Percentiles rank a stretch among this genome's conserved stretches.
Conservation (phyloP, 1,284 basidiomycete genomes). For the Apiotrichum gracile region DNA sequence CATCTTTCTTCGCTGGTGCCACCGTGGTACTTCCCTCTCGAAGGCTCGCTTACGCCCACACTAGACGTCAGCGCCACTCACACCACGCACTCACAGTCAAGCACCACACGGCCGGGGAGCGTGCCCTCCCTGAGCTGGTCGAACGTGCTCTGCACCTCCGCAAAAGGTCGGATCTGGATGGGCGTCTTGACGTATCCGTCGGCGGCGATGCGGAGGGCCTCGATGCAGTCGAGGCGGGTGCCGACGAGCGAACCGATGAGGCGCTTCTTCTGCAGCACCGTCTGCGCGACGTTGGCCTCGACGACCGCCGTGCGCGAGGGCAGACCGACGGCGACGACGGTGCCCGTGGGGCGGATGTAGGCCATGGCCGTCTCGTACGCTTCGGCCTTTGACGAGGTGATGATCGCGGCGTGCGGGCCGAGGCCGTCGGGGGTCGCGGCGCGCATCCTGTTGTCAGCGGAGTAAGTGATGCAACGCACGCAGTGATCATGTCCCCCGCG, state of each 20-base stretch:
- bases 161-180: conserved; percentile 53
- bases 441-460: conserved; percentile 34
- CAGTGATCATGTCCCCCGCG: background rate
- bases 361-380: conserved; percentile 65
- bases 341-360: conserved; percentile 59
- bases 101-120: conserved; percentile 5
- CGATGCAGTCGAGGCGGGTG: conserved; percentile 61
- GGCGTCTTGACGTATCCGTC: conserved; percentile 60
- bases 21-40: no score
- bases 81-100: conserved; percentile 13
- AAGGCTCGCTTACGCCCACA: no score
- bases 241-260: conserved; percentile 72
- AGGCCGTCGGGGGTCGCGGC: conserved; percentile 58
- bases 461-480: background rate
- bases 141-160: conserved; percentile 46
- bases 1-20: no score
- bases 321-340: conserved; percentile 67
- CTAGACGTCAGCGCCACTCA: no score
- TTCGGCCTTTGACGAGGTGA: conserved; percentile 52
- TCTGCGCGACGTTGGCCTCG: conserved; percentile 60
- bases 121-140: conserved; percentile 1
- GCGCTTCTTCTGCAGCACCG: conserved; percentile 62
- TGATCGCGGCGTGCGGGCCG: conserved; percentile 62
- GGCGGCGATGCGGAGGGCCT: conserved; percentile 67
- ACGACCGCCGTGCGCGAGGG: conserved; percentile 54